phyloP scores from a whole-genome alignment of 108 stramenopile genomes.

The Fistulifera solaris region DNA sequence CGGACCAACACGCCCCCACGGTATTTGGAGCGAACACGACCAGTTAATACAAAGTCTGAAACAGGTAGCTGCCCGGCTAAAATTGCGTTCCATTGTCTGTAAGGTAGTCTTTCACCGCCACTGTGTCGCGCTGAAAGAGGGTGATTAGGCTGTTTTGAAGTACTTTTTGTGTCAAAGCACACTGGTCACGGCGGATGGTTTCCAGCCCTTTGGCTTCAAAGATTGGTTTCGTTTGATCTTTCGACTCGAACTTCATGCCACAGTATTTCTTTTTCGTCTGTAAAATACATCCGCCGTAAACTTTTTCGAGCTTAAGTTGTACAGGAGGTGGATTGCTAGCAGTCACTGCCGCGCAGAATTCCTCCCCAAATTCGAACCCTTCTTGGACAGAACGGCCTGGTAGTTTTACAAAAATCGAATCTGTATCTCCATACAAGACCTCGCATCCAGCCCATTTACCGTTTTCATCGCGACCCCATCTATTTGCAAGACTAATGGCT shows the following conservation, averaged over 20 bases:
- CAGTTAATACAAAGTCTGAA: constrained; percentile 80
- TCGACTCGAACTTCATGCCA: constrained; percentile 83
- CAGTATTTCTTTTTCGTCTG: constrained; percentile 85
- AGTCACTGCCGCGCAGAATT: constrained; percentile 80
- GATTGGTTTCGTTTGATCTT: constrained; percentile 48
- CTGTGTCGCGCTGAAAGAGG: constrained; percentile 51
- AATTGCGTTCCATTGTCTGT: constrained; percentile 70
- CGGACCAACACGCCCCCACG: constrained; percentile 67
- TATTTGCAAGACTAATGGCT: constrained; percentile 79
- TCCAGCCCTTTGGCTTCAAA: constrained; percentile 89
- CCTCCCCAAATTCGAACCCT: constrained; percentile 91
- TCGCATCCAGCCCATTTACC: constrained; percentile 68
- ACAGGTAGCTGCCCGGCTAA: constrained; percentile 69
- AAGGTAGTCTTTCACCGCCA: constrained; percentile 46
- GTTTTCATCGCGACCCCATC: constrained; percentile 51
- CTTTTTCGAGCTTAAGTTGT: constrained; percentile 95
- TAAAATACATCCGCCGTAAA: constrained; percentile 82
- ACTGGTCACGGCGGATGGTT: constrained; percentile 81
- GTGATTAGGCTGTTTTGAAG: constrained; percentile 63
- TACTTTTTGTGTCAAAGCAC: constrained; percentile 72
- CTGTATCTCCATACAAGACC: constrained; percentile 95
- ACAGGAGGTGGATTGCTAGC: constrained; percentile 84
- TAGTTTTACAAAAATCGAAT: constrained; percentile 93
- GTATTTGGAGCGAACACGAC: constrained; percentile 70
- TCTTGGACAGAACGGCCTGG: constrained; percentile 74